Evolutionary conservation across 768 basidiomycete genomes (phyloP).

Genomic region (Trametes cinnabarina): DNA sequence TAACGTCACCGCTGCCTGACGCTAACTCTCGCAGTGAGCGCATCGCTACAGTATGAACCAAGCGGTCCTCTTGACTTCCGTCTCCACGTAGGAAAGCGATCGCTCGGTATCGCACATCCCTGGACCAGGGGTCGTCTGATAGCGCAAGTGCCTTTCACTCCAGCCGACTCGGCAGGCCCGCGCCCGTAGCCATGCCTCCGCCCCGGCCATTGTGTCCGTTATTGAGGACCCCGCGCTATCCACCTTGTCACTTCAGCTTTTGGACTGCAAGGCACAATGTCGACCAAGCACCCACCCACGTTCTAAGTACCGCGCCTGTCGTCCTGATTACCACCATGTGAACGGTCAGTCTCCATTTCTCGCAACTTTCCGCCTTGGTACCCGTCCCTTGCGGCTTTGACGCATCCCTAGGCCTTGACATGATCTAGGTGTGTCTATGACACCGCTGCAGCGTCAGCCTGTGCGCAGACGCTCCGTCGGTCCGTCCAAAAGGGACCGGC

Average conservation of each 20-base stretch:
- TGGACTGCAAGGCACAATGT: no score
- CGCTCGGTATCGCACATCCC: constrained; percentile 7
- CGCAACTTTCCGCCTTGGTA: not conserved
- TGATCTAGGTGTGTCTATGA: not conserved
- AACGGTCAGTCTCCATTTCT: not conserved
- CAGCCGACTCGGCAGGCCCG: not conserved
- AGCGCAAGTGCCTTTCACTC: not conserved
- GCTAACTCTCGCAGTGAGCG: not conserved
- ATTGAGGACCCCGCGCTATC: no score
- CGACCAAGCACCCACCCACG: not conserved
- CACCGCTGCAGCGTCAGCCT: not conserved
- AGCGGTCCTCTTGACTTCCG: not conserved
- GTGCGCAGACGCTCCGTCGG: not conserved
- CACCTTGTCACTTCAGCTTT: no score
- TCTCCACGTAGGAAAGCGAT: constrained; percentile 1
- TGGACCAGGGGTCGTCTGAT: constrained; percentile 3
- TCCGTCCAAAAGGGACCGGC: not conserved
- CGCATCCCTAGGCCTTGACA: no score
- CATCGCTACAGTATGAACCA: not conserved
- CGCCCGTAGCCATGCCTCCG: not conserved
- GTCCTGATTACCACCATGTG: not conserved
- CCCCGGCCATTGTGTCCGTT: no score
- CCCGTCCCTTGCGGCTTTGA: not conserved
- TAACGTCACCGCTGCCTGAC: constrained; percentile 4
- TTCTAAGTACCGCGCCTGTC: not conserved